phyloP scores from a whole-genome alignment of 495 filamentous ascomycete genomes.

The Hypoxylon fuscum region DNA sequence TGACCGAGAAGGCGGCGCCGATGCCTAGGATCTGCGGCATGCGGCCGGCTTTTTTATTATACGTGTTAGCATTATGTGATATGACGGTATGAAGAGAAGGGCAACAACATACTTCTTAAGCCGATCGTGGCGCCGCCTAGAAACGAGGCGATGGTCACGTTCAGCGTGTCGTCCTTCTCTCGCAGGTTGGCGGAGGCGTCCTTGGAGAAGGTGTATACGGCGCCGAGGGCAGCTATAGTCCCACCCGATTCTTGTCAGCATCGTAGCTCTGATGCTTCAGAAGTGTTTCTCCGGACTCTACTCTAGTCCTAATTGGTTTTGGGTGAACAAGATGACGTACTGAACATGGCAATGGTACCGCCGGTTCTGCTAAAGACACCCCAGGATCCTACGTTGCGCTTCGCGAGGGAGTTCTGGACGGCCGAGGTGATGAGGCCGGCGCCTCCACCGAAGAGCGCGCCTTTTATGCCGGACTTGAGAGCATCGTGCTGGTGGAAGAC shows the following conservation, averaged over 20 bases:
- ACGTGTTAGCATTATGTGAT: background rate
- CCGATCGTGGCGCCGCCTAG: constrained; percentile 51
- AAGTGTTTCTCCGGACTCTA: constrained; percentile 39
- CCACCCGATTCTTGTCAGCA: constrained; percentile 25
- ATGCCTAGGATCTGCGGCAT: constrained; percentile 83
- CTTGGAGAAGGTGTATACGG: constrained; percentile 77
- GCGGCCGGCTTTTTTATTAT: constrained; percentile 66
- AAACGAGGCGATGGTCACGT: constrained; percentile 52
- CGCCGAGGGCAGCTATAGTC: constrained; percentile 76
- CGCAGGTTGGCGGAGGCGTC: constrained; percentile 56
- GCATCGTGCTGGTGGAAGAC: constrained; percentile 82
- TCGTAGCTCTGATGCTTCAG: constrained; percentile 24
- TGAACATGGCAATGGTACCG: constrained; percentile 47
- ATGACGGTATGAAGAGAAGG: background rate
- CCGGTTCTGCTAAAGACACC: constrained; percentile 75
- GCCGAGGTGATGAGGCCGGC: constrained; percentile 77
- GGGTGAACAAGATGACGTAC: constrained; percentile 50
- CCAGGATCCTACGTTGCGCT: constrained; percentile 77
- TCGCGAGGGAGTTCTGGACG: constrained; percentile 84
- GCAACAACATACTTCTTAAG: constrained; percentile 44
- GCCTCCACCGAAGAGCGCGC: constrained; percentile 69
- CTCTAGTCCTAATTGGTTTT: too few species aligned
- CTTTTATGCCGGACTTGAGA: constrained; percentile 69
- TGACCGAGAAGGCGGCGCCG: constrained; percentile 70
- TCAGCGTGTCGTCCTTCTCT: constrained; percentile 54